Base-by-base conservation (phyloP, 2,329 filamentous ascomycete genomes). In the Colletotrichum filicis region DNA sequence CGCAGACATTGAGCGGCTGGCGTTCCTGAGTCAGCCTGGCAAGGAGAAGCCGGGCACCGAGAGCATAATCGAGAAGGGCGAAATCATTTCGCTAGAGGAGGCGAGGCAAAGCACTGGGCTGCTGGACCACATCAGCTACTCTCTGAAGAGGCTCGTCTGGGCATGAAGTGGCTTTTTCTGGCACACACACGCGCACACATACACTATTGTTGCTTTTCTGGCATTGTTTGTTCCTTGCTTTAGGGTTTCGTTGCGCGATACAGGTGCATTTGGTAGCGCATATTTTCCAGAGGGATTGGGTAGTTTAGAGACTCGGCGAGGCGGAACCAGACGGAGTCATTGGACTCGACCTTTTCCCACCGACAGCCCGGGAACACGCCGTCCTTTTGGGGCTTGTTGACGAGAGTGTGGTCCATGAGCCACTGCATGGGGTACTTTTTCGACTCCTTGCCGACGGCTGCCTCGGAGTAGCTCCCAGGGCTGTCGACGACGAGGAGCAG, bases 141-240 rank as follows among this genome's bases (percentile, higher is more conserved):
- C 93, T 72, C 88, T 98, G 78, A 98, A 98, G 89, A 97, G 94
- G 86, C 84, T 98, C 80, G 95, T 99, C 14, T 98, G 97, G 97
- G 89, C 89, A 60, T 88, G 78, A 75, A 66, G 56, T 32, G 22
- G 8, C 52, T 19, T 7, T 2, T n/a, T 24, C 24, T 16, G 61
- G 28, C 19, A 16, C 53, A 37, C 42, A 12, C 52, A 22, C 67
- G 30, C 30, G 30, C 30, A 22, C 11, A 37, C 6, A 37, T 11
- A 9, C 19, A 22, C 30, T 5, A 42, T 61, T 66, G 55, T n/a
- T 26, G 11, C 57, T 60, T 22, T 62, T 65, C 42, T 53, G 37
- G 14, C 49, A n/a, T 69, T 37, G 32, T 19, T 71, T 57, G 55
- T 57, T 53, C 24, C 19, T 56, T 56, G 61, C 19, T 32, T 59